A percentile compares a stretch with the other conserved stretches of the same genome.
Conservation (phyloP, 2,329 filamentous ascomycete genomes). For the Parascedosporium putredinis region DNA sequence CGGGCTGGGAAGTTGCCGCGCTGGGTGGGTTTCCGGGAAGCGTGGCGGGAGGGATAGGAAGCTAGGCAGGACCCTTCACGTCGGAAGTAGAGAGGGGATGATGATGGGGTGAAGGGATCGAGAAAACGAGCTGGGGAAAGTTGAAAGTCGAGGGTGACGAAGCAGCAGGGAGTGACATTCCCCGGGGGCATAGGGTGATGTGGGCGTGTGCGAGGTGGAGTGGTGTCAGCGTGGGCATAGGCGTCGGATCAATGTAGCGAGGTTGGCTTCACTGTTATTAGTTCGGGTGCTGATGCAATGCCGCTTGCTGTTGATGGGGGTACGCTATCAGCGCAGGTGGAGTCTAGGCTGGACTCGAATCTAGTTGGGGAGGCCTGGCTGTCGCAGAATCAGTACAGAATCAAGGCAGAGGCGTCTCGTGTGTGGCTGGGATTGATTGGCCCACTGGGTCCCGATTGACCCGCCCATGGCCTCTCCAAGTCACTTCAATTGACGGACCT, state of each 20-base stretch:
- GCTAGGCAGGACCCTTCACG: background rate
- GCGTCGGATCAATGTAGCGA: background rate
- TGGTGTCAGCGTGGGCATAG: background rate
- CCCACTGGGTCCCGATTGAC: too few relatives aligned
- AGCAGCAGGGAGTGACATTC: background rate
- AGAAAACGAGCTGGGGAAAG: background rate
- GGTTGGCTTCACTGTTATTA: background rate
- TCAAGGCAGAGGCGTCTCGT: conserved; percentile 17
- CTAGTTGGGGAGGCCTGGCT: conserved; percentile 6
- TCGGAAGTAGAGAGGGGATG: background rate
- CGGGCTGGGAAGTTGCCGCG: too few relatives aligned
- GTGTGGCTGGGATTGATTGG: conserved; percentile 16
- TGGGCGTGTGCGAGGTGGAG: conserved; percentile 7
- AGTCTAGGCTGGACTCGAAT: conserved; percentile 1
- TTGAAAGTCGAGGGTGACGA: background rate
- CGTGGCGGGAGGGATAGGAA: background rate
- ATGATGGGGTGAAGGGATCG: background rate
- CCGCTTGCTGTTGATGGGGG: background rate
- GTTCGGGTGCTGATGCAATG: conserved; percentile 8
- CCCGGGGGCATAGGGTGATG: conserved; percentile 1
- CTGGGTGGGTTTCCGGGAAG: too few relatives aligned
- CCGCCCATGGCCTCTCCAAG: too few relatives aligned
- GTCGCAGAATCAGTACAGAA: conserved; percentile 15
- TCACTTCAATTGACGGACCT: too few relatives aligned
- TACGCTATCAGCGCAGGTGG: conserved; percentile 6